Evolutionary conservation across 495 filamentous ascomycete genomes (phyloP).

Genomic region (Penicillium longicatenatum): DNA sequence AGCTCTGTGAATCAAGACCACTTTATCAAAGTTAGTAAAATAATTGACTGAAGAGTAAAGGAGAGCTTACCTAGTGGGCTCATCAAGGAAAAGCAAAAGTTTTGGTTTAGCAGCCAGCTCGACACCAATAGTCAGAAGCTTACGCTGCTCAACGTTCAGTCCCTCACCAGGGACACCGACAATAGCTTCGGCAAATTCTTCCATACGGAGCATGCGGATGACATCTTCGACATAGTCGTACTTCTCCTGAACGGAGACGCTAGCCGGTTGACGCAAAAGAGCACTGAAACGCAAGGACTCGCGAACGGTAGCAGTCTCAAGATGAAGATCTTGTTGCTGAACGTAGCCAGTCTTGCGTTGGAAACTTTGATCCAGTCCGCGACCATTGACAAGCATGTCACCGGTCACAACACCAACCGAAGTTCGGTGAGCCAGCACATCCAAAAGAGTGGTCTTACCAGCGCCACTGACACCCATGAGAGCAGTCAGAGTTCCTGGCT

Average conservation of each 20-base stretch:
- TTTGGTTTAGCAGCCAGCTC: slow-evolving; percentile 81
- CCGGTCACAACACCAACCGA: slow-evolving; percentile 50
- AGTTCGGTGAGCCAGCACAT: slow-evolving; percentile 49
- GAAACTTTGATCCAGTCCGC: slow-evolving; percentile 67
- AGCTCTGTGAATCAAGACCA: slow-evolving; percentile 64
- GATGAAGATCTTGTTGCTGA: slow-evolving; percentile 90
- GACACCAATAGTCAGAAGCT: slow-evolving; percentile 81
- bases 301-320: slow-evolving; percentile 79
- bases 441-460: slow-evolving; percentile 58
- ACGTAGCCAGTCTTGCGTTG: slow-evolving; percentile 92
- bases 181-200: slow-evolving; percentile 79
- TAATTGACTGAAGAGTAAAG: background rate
- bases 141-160: slow-evolving; percentile 84
- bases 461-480: slow-evolving; percentile 63
- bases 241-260: slow-evolving; percentile 74
- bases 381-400: slow-evolving; percentile 55
- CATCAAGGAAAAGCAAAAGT: slow-evolving; percentile 70
- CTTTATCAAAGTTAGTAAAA: background rate
- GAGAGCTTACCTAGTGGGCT: slow-evolving; percentile 9
- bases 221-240: slow-evolving; percentile 89
- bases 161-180: slow-evolving; percentile 85
- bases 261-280: slow-evolving; percentile 75
- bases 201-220: slow-evolving; percentile 85
- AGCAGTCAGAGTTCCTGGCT: slow-evolving; percentile 66
- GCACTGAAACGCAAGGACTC: slow-evolving; percentile 79